A percentile compares a stretch with the other conserved stretches of the same genome.
Evolutionary conservation across 805 yeast species (phyloP).

Genomic region (Saccharomycopsis vini): DNA sequence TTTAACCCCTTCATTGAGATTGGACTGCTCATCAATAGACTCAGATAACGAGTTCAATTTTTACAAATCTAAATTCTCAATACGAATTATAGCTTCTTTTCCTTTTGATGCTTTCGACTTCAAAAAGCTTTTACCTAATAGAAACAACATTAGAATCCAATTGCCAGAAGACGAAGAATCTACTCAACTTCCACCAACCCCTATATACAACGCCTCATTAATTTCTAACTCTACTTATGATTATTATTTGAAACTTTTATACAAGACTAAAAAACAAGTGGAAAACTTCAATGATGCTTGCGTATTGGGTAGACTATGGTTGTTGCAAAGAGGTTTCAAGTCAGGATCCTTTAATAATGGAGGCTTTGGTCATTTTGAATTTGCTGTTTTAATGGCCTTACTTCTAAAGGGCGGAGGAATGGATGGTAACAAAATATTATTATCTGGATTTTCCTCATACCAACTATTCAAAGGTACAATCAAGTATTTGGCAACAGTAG

Average conservation of each 20-base stretch:
- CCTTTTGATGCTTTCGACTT: slow-evolving; percentile 63
- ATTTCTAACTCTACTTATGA: slow-evolving; percentile 60
- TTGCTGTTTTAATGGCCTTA: slow-evolving; percentile 71
- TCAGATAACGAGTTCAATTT: slow-evolving; percentile 43
- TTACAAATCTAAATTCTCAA: slow-evolving; percentile 35
- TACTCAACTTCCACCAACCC: slow-evolving; percentile 46
- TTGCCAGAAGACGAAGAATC: slow-evolving; percentile 23
- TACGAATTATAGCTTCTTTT: slow-evolving; percentile 66
- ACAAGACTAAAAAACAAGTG: slow-evolving; percentile 64
- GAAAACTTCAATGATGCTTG: slow-evolving; percentile 84
- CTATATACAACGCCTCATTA: slow-evolving; percentile 76
- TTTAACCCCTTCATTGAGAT: slow-evolving; percentile 62
- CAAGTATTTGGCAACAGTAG: slow-evolving; percentile 73
- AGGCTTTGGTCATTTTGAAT: slow-evolving; percentile 92
- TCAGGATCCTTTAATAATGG: slow-evolving; percentile 35
- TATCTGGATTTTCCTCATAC: slow-evolving; percentile 86
- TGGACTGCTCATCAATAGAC: slow-evolving; percentile 47
- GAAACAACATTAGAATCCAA: slow-evolving; percentile 74
- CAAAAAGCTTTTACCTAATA: slow-evolving; percentile 69
- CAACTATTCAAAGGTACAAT: slow-evolving; percentile 88
- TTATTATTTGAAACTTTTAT: slow-evolving; percentile 64
- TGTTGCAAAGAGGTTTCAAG: slow-evolving; percentile 74
- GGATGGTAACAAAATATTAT: slow-evolving; percentile 63
- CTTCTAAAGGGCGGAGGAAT: slow-evolving; percentile 76
- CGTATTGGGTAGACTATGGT: slow-evolving; percentile 81